A percentile compares a stretch with the other conserved stretches of the same genome.
These are phyloP conservation scores for Panellus pusillus DNA, from an alignment of 768 basidiomycete species.

Conservation along the genomic window DNA sequence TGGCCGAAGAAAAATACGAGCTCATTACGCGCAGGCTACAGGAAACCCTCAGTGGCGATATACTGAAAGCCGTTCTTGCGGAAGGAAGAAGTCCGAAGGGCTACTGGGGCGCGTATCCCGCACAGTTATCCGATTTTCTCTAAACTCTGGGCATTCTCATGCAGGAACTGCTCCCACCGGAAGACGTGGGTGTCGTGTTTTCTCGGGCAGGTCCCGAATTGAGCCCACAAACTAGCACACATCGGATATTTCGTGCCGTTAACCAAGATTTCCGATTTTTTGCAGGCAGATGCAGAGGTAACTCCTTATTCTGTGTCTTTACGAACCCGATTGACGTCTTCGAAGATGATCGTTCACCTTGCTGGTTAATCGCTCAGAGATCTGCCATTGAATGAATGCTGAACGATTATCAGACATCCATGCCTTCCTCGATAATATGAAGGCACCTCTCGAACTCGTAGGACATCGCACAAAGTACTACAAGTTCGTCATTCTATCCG, in stretches of 20 bases:
- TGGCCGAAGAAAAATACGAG: slow-evolving; percentile 60
- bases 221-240: slow-evolving; percentile 61
- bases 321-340: not conserved
- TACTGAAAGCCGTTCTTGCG: slow-evolving; percentile 74
- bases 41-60: slow-evolving; percentile 86
- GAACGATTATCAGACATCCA: slow-evolving; percentile 69
- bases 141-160: slow-evolving; percentile 12
- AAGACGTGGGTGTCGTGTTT: slow-evolving; percentile 61
- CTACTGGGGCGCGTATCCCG: slow-evolving; percentile 85
- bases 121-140: slow-evolving; percentile 5
- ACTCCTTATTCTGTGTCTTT: not conserved
- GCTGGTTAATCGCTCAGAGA: not conserved
- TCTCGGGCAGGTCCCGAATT: not conserved
- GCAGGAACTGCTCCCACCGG: slow-evolving; percentile 92
- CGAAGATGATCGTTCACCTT: slow-evolving; percentile 10
- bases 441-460: slow-evolving; percentile 92
- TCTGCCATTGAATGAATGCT: not conserved
- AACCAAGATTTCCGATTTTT: slow-evolving; percentile 94
- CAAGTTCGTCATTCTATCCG: slow-evolving; percentile 72
- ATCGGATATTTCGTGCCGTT: slow-evolving; percentile 96
- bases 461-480: slow-evolving; percentile 90
- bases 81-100: slow-evolving; percentile 77
- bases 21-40: slow-evolving; percentile 84
- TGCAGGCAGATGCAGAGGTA: slow-evolving; percentile 90
- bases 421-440: slow-evolving; percentile 96